Evolutionary conservation across 352 stramenopile genomes (phyloP), one percentile per base, ranked within the genome.

Genomic region (Aphanomyces cochlioides): DNA sequence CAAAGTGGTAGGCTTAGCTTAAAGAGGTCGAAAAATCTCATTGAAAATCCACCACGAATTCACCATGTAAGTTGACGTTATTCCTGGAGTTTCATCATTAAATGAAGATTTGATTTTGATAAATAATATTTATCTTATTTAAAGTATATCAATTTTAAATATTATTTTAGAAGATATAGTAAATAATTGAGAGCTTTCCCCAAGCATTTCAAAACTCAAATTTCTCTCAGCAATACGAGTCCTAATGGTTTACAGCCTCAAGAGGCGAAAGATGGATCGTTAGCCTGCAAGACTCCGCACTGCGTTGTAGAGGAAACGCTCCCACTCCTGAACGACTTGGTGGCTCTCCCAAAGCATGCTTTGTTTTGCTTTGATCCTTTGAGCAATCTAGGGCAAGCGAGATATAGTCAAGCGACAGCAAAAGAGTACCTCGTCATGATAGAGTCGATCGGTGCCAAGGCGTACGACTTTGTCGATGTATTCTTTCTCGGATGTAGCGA

Each of bases 381-480:
- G 10, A 5, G 64, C 17, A 3, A 61, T 63, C 64, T 70, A 70
- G 28, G 8, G n/a, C n/a, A 17, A 43, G 6, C 13, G 2, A 37
- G 50, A 34, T 58, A 2, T 1, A 8, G 50, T 38, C n/a, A 1
- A 21, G 50, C 7, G 50, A n/a, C 6, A 3, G 45, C 43, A n/a
- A 50, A n/a, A n/a, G 10, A 50, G 10, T 13, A 76, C 70, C 6
- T 72, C 28, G 17, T 21, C 28, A 28, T 72, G 74, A 13, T 60
- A 63, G 1, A 13, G 17, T 8, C 28, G 37, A 63, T 82, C 59
- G 4, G 40, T 39, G 7, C 47, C 64, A 10, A 85, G 74, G 10
- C 36, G 36, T 19, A 72, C 21, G 6, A 69, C 78, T 19, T 81
- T 61, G 5, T 60, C 43, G 40, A 85, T 67, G 64, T 85, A 83